Evolutionary conservation across 495 filamentous ascomycete species (phyloP).

Genomic region (Cercophora samala): DNA sequence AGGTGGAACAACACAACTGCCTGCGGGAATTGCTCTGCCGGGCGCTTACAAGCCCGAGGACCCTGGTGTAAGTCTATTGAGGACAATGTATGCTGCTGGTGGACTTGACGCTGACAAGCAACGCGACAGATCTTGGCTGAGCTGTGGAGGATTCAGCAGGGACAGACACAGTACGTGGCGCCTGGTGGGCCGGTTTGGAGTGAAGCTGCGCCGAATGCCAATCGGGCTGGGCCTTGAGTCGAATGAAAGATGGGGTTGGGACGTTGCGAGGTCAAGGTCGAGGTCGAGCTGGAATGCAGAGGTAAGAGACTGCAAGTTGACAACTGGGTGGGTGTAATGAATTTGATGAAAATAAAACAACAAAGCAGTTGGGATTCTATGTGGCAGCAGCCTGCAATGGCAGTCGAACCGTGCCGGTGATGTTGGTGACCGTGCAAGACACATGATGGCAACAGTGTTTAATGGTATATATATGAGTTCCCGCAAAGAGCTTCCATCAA

Average conservation of each 20-base stretch:
- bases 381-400: neutral
- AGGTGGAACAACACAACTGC: conserved; percentile 33
- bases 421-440: neutral
- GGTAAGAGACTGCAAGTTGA: neutral
- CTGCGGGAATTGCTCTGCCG: conserved; percentile 39
- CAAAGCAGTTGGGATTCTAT: neutral
- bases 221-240: conserved; percentile 19
- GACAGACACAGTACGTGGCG: conserved; percentile 15
- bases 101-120: neutral
- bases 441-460: neutral
- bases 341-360: neutral
- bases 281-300: neutral
- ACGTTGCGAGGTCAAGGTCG: neutral
- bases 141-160: conserved; percentile 24
- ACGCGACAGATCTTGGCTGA: conserved; percentile 13
- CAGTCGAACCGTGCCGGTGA: neutral
- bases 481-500: neutral
- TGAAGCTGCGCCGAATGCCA: conserved; percentile 23
- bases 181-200: conserved; percentile 23
- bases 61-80: conserved; percentile 27
- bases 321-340: neutral
- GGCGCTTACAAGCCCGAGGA: conserved; percentile 42
- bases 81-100: neutral
- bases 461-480: neutral
- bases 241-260: neutral